Evolutionary conservation across 495 filamentous ascomycete species (phyloP).

Genomic region (Aspergillus hancockii): DNA sequence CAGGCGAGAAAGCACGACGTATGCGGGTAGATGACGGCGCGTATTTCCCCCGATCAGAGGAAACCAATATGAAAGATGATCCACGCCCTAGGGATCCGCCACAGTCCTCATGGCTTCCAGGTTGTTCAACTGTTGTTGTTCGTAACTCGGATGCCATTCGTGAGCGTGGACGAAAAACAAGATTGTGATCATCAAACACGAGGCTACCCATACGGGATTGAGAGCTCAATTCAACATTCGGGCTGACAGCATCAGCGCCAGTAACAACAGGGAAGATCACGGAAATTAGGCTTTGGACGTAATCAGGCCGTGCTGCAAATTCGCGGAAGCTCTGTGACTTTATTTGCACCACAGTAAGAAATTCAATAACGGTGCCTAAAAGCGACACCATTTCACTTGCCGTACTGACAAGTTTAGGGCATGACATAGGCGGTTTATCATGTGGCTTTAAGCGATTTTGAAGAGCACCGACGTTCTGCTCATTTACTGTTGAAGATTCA

Average conservation of each 20-base stretch:
- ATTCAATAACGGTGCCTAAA: slow-evolving; percentile 73
- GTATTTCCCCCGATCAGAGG: slow-evolving; percentile 61
- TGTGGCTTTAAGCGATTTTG: slow-evolving; percentile 14
- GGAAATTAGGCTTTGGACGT: slow-evolving; percentile 73
- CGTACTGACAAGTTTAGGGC: slow-evolving; percentile 11
- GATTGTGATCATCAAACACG: slow-evolving; percentile 82
- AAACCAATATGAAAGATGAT: slow-evolving; percentile 88
- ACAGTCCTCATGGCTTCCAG: slow-evolving; percentile 49
- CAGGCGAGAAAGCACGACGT: slow-evolving; percentile 53
- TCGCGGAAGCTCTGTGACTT: slow-evolving; percentile 76
- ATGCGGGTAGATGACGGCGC: slow-evolving; percentile 60
- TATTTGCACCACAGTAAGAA: slow-evolving; percentile 73
- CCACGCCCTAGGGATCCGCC: slow-evolving; percentile 63
- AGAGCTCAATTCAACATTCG: slow-evolving; percentile 69
- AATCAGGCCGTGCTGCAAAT: slow-evolving; percentile 74
- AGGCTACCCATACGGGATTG: slow-evolving; percentile 74
- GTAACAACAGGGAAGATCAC: slow-evolving; percentile 84
- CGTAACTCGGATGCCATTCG: slow-evolving; percentile 64
- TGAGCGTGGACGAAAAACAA: slow-evolving; percentile 74
- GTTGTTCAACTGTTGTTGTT: slow-evolving; percentile 62
- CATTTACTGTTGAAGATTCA: slow-evolving; percentile 3
- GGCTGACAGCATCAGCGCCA: slow-evolving; percentile 75
- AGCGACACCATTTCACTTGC: slow-evolving; percentile 37
- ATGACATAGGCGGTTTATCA: slow-evolving; percentile 19
- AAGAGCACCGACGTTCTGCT: not conserved